These are phyloP conservation scores for Zygotorulaspora sp. DNA, from an alignment of 805 yeast genomes.

Conservation along the genomic window DNA sequence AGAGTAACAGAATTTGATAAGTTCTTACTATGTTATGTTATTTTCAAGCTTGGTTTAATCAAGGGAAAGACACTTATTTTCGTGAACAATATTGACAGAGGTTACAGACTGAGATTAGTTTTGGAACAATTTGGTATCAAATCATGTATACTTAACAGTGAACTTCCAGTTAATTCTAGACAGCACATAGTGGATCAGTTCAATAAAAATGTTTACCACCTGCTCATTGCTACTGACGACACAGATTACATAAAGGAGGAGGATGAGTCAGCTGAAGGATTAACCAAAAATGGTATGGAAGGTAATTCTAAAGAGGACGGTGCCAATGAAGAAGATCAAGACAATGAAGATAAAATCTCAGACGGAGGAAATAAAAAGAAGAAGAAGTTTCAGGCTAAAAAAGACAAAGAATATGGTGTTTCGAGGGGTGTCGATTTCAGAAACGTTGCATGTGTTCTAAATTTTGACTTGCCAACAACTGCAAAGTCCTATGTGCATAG, in stretches of 20 bases:
- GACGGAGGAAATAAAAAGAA: conserved; percentile 26
- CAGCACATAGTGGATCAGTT: conserved; percentile 93
- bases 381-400: conserved; percentile 33
- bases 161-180: conserved; percentile 87
- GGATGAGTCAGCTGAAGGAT: conserved; percentile 34
- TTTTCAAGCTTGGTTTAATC: conserved; percentile 79
- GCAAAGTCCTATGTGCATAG: conserved; percentile 89
- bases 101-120: conserved; percentile 84
- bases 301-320: conserved; percentile 15
- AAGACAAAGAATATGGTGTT: conserved; percentile 83
- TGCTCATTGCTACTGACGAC: conserved; percentile 94
- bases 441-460: conserved; percentile 93
- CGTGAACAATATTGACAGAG: conserved; percentile 93
- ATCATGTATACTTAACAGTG: conserved; percentile 84
- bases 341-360: conserved; percentile 17
- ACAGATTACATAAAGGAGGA: conserved; percentile 54
- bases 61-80: conserved; percentile 88
- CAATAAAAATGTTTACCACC: conserved; percentile 79
- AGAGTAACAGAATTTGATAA: conserved; percentile 87
- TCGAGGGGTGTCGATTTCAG: conserved; percentile 95
- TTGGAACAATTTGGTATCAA: conserved; percentile 92
- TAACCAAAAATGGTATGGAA: conserved; percentile 18
- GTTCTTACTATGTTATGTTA: conserved; percentile 83
- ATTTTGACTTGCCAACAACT: conserved; percentile 88
- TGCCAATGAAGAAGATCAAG: conserved; percentile 5